Base-by-base conservation (phyloP, 1,139 yeast species). In the Saccharomyces hybrid region DNA sequence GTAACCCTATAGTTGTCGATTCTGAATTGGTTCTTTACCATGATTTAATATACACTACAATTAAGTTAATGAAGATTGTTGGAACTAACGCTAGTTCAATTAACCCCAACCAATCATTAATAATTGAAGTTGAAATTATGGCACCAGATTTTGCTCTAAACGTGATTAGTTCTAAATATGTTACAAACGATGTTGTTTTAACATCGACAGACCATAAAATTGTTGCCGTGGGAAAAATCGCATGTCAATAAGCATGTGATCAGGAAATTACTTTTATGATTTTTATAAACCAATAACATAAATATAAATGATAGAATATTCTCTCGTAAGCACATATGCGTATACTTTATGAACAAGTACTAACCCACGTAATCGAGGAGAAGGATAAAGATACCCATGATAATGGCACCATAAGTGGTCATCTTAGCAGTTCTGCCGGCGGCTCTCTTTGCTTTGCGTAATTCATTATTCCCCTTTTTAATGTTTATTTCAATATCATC, bases 391-490 rank as follows among this genome's bases (percentile, higher is more conserved):
- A 84, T 59, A 0, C 91, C 95, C 48, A 88, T 71, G 3, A 79
- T 65, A 2, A 88, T 64, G 21, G 95, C 84, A 2, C 83, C 69
- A 50, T 75, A 78, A 50, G 86, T 80, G 48, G 88, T 78, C 63
- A 86, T 72, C 62, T 81, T 81, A 0, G 95, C 87, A 0, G 91
- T 83, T 54, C 80, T 77, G 55, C 88, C 84, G 59, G 89, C 87
- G 51, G 85, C 75, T 50, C 77, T 76, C 47, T 88, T 84, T 1
- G 97, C 96, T 59, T 79, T 81, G 52, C 78, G 78, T 60, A 93
- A 75, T 57, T 84, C 85, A 60, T 78, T 77, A 69, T 91, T 91
- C 31, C 97, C 98, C 67, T 80, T 75, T 21, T 73, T 73, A 32
- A 93, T 82, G 62, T 91, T 91, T 4, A 78, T 64, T 54, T 84